Evolutionary conservation across 2,329 filamentous ascomycete species (phyloP).

Genomic region (Botrytis sinoallii): DNA sequence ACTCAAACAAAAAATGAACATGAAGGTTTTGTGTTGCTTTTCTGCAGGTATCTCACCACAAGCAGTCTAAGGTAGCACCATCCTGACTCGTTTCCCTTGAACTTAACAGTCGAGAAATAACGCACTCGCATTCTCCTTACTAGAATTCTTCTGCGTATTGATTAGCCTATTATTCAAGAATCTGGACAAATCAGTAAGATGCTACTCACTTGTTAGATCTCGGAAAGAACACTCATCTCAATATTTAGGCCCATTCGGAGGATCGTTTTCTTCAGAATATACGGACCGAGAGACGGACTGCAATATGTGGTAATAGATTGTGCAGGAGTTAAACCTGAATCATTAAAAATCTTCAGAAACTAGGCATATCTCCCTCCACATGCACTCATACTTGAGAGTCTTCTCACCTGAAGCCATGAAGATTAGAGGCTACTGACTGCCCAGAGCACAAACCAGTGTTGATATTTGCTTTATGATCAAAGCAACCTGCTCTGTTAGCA

Average conservation of each 20-base stretch:
- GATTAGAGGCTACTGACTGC: too few species aligned
- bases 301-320: not conserved
- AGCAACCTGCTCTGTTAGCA: too few species aligned
- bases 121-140: not conserved
- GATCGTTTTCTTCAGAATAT: not conserved
- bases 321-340: not conserved
- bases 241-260: not conserved
- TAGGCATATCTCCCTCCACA: not conserved
- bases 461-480: too few species aligned
- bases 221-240: not conserved
- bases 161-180: not conserved
- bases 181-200: fast-evolving
- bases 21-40: not conserved
- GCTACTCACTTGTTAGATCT: fast-evolving
- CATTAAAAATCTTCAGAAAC: not conserved
- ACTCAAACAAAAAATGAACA: not conserved
- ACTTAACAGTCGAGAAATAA: not conserved
- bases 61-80: not conserved
- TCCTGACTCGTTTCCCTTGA: not conserved
- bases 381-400: too few species aligned
- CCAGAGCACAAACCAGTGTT: too few species aligned
- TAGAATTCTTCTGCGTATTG: not conserved
- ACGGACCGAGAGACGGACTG: not conserved
- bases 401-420: too few species aligned
- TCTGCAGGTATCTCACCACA: not conserved